phyloP scores from a whole-genome alignment of 192 early-diverging fungal species.

The Entophlyctis helioformis region DNA sequence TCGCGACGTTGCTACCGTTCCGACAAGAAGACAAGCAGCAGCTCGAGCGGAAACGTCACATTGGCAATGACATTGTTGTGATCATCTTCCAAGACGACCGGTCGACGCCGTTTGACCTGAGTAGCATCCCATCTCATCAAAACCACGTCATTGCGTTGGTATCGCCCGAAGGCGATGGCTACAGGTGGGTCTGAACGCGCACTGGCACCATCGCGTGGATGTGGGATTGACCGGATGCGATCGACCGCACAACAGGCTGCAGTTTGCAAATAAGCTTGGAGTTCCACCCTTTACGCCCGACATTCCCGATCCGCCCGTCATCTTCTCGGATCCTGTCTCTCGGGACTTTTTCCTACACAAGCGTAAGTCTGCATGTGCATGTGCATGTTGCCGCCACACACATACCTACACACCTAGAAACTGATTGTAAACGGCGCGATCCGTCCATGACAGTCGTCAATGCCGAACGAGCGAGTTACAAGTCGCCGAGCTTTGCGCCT shows the following conservation, averaged over 20 bases:
- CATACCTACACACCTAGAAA: not conserved
- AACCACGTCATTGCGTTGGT: slow-evolving; percentile 47
- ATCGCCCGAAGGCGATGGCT: slow-evolving; percentile 31
- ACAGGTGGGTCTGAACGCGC: slow-evolving; percentile 9
- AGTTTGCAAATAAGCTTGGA: slow-evolving; percentile 37
- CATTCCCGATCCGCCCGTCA: slow-evolving; percentile 41
- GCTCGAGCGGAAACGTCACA: slow-evolving; percentile 55
- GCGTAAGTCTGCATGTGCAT: slow-evolving; percentile 14
- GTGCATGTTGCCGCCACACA: not conserved
- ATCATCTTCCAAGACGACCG: slow-evolving; percentile 36
- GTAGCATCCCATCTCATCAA: slow-evolving; percentile 36
- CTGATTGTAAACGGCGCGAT: not conserved
- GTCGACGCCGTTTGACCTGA: slow-evolving; percentile 34
- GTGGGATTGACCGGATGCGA: not conserved
- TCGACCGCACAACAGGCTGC: slow-evolving; percentile 8
- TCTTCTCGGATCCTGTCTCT: slow-evolving; percentile 41
- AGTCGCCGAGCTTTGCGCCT: slow-evolving; percentile 50
- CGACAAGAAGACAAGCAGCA: slow-evolving; percentile 57
- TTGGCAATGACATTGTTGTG: slow-evolving; percentile 65
- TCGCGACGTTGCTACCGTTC: slow-evolving; percentile 60
- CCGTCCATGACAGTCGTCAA: slow-evolving; percentile 36
- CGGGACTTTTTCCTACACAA: slow-evolving; percentile 56
- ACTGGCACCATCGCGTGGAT: not conserved
- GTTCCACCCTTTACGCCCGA: slow-evolving; percentile 51
- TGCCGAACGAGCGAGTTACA: slow-evolving; percentile 56